A percentile compares a stretch with the other conserved stretches of the same genome.
Evolutionary conservation across 371 early-diverging fungal genomes (phyloP).

Genomic region (Rhizopus arrhizus): DNA sequence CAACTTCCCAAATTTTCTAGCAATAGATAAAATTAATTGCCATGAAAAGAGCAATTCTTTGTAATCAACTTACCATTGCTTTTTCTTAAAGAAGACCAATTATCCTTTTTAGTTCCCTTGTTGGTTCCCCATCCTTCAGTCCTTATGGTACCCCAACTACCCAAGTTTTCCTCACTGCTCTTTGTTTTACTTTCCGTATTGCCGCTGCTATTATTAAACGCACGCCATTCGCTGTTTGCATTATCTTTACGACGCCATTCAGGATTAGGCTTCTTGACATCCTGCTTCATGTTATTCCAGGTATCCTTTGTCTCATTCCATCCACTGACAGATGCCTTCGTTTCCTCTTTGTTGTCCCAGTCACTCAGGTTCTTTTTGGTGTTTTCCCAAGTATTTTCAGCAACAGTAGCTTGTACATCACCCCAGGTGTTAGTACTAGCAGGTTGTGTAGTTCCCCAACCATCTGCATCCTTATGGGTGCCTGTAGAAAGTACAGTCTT

Average conservation of each 20-base stretch:
- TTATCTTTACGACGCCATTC: constrained; percentile 3
- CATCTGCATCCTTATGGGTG: neutral
- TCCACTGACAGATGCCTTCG: neutral
- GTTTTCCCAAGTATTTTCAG: neutral
- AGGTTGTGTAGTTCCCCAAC: no score
- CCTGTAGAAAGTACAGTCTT: no score
- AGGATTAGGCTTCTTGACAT: neutral
- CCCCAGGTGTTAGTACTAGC: neutral
- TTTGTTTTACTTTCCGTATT: neutral
- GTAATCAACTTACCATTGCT: neutral
- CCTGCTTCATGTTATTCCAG: neutral
- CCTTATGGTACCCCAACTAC: neutral
- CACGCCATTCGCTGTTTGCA: neutral
- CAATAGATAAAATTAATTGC: neutral
- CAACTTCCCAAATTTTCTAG: neutral
- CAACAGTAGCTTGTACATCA: neutral
- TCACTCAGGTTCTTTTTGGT: neutral
- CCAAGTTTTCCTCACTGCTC: neutral
- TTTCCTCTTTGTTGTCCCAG: neutral
- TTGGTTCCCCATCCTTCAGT: neutral
- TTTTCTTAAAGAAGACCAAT: neutral
- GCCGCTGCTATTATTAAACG: neutral
- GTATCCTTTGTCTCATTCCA: neutral
- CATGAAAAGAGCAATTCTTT: neutral
- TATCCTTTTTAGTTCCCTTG: neutral